phyloP scores from a whole-genome alignment of 805 yeast species.

The Torulaspora quercuum region DNA sequence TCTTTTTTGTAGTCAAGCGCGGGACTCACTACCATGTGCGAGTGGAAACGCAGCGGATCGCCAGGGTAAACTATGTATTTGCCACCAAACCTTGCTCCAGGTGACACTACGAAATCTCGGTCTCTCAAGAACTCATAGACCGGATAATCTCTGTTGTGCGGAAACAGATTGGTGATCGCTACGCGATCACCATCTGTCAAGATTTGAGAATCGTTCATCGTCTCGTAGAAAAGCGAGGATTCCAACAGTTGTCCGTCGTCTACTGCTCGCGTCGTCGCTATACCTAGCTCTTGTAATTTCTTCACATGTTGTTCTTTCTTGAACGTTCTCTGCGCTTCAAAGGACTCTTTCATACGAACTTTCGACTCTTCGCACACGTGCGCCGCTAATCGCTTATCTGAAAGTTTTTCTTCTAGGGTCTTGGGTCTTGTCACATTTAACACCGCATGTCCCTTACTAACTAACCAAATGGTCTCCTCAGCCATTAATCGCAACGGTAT shows the following conservation, averaged over 20 bases:
- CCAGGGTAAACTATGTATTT: conserved; percentile 89
- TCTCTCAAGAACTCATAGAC: conserved; percentile 37
- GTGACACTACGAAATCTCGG: conserved; percentile 56
- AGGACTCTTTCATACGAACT: conserved; percentile 14
- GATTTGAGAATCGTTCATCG: conserved; percentile 17
- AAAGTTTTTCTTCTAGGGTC: conserved; percentile 21
- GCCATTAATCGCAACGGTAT: conserved; percentile 70
- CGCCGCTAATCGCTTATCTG: conserved; percentile 6
- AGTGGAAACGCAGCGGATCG: conserved; percentile 86
- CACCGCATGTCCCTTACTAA: conserved; percentile 42
- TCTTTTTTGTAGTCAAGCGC: conserved; percentile 44
- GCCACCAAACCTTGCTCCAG: conserved; percentile 92
- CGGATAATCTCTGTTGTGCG: conserved; percentile 25
- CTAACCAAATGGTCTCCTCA: conserved; percentile 72
- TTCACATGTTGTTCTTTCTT: conserved; percentile 23
- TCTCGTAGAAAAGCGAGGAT: conserved; percentile 27
- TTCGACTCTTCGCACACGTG: conserved; percentile 13
- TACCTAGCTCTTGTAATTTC: conserved; percentile 23
- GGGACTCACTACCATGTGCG: conserved; percentile 67
- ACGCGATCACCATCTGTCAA: conserved; percentile 1
- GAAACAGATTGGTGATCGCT: conserved; percentile 1
- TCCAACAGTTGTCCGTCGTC: conserved; percentile 19
- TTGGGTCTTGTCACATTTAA: conserved; percentile 43
- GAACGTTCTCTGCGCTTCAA: conserved; percentile 22
- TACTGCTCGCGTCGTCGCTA: conserved; percentile 5